These are phyloP conservation scores for Cinchona pubescens DNA, from an alignment of 257 asterid genomes.

Conservation along the genomic window DNA sequence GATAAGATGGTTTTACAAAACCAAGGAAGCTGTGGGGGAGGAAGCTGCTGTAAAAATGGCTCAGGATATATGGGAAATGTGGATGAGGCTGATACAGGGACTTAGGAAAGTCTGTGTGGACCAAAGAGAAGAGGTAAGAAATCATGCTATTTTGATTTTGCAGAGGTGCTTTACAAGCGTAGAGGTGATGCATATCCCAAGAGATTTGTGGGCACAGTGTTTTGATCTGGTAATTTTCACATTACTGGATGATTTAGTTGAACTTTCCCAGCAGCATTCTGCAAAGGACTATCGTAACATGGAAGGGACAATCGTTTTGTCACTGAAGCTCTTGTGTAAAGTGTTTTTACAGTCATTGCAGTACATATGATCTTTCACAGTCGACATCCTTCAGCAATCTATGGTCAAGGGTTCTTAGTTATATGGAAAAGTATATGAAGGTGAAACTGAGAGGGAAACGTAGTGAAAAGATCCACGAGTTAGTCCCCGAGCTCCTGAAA, in stretches of 20 bases:
- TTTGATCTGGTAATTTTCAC: conserved; percentile 73
- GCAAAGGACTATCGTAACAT: conserved; percentile 69
- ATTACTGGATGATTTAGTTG: conserved; percentile 61
- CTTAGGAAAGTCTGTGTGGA: conserved; percentile 74
- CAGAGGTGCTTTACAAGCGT: conserved; percentile 72
- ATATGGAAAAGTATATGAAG: conserved; percentile 59
- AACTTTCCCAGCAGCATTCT: conserved; percentile 55
- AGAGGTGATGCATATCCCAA: conserved; percentile 56
- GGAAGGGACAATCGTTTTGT: conserved; percentile 63
- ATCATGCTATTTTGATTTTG: conserved; percentile 61
- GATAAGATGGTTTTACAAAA: conserved; percentile 60
- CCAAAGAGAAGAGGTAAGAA: conserved; percentile 79
- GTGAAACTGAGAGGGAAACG: conserved; percentile 66
- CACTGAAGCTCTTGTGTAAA: conserved; percentile 70
- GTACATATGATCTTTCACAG: conserved; percentile 52
- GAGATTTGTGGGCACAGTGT: conserved; percentile 69
- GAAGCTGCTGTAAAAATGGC: conserved; percentile 70
- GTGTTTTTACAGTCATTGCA: conserved; percentile 56
- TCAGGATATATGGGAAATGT: conserved; percentile 85
- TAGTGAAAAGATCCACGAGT: conserved; percentile 75
- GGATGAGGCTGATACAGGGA: conserved; percentile 88
- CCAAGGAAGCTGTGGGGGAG: conserved; percentile 64
- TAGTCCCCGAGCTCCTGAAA: conserved; percentile 88
- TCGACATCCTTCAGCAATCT: conserved; percentile 55
- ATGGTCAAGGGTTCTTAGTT: conserved; percentile 61